phyloP scores from a whole-genome alignment of 129 eudicot species.

The Lonicera japonica region DNA sequence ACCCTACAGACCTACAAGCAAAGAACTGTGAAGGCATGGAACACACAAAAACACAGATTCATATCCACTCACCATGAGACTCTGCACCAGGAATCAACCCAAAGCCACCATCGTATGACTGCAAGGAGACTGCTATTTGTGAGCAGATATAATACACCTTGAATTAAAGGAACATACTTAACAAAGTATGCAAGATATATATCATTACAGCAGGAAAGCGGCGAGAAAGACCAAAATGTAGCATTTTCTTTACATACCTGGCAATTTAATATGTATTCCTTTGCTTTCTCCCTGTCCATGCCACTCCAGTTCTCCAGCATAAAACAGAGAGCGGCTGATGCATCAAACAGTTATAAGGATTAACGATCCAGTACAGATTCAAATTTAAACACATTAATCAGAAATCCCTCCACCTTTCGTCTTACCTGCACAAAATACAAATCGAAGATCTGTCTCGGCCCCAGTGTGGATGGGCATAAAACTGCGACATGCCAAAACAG shows the following conservation, averaged over 20 bases:
- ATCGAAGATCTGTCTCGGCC: conserved; percentile 89
- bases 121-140: conserved; percentile 31
- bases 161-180: conserved; percentile 3
- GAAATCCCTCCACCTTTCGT: conserved; percentile 2
- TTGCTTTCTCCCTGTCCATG: conserved; percentile 80
- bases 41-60: neutral
- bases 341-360: conserved; percentile 11
- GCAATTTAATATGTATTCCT: conserved; percentile 68
- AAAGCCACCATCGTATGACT: conserved; percentile 99
- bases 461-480: conserved; percentile 94
- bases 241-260: conserved; percentile 50
- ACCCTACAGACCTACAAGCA: neutral
- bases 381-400: neutral
- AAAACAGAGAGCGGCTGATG: conserved; percentile 77
- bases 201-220: conserved; percentile 6
- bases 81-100: conserved; percentile 90
- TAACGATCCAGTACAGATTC: conserved; percentile 13
- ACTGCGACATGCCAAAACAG: conserved; percentile 33
- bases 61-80: conserved; percentile 81
- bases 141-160: conserved; percentile 9
- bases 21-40: neutral
- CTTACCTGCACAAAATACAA: conserved; percentile 91
- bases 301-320: conserved; percentile 94
- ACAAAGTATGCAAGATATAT: neutral
- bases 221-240: conserved; percentile 5